Base-by-base conservation (phyloP, 768 basidiomycete genomes). In the Lepiota venenata region DNA sequence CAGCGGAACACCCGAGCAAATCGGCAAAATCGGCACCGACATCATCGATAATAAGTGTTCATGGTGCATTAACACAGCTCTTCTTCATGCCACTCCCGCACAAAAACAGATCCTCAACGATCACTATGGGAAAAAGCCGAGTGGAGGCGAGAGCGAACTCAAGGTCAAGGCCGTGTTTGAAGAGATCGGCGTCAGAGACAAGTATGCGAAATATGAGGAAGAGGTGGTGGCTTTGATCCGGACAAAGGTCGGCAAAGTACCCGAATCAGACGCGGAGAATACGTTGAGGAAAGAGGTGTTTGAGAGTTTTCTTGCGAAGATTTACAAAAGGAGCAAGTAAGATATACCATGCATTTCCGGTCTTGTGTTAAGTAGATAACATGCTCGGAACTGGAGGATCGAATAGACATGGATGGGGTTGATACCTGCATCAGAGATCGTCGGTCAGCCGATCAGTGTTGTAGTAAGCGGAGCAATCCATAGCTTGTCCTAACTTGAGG, bases 31-130 rank as follows among this genome's bases (percentile, higher is more conserved):
- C 56, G 97, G 96, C 18, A 98, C 96, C 14, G 97, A 98, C 69
- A 99, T 99, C 64, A 69, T 98, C 55, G 96, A 99, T 72, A 98
- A 98, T 83, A 99, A 99, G 74, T 98, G 96, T 71, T 89, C 88
- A 15, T 99, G 96, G 97, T 87, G 87, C 61, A 79, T 98, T 69
- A 98, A 97, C 72, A 85, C 83, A 18, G 97, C 93, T 25, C 77
- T 98, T 55, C 68, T 71, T 15, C 66, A 75, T 39, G 83, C 79
- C 1, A 75, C 71, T 3, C 72, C 81, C 0, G 77, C 64, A n/a
- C 86, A 88, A 66, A 78, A 81, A 35, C 67, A 67, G 22, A 66
- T 83, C 21, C 74, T 87, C n/a, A 84, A 78, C 54, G 78, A 77
- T 56, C 80, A 76, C 52, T 77, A 76, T 61, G 80, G 79, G 1